phyloP scores from a whole-genome alignment of 805 yeast genomes.

The Wickerhamiella vanderwaltii region DNA sequence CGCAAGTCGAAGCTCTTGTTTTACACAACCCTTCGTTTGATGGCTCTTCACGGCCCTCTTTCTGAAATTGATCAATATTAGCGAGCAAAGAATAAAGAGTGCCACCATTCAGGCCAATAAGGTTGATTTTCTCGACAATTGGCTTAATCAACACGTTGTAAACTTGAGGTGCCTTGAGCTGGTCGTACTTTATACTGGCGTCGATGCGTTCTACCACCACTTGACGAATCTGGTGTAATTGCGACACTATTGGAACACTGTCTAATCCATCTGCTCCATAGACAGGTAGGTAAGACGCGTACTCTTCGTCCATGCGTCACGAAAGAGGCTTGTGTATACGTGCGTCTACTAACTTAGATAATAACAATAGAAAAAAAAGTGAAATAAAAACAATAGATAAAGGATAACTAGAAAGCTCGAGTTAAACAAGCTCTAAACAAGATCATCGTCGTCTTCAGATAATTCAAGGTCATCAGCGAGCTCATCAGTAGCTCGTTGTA shows the following conservation, averaged over 20 bases:
- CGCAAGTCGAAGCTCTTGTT: constrained; percentile 42
- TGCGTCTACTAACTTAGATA: neutral
- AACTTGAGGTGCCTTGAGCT: constrained; percentile 41
- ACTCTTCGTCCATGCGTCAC: neutral
- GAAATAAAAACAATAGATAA: neutral
- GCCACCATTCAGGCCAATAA: constrained; percentile 23
- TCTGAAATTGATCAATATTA: constrained; percentile 29
- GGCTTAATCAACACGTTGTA: constrained; percentile 39
- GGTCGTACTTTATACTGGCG: constrained; percentile 39
- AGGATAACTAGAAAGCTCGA: neutral
- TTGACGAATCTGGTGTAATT: constrained; percentile 15
- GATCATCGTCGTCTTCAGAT: constrained; percentile 26
- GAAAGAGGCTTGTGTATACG: neutral
- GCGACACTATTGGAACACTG: constrained; percentile 3
- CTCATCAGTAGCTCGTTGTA: constrained; percentile 61
- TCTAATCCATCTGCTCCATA: constrained; percentile 2
- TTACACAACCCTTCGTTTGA: constrained; percentile 26
- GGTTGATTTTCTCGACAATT: constrained; percentile 29
- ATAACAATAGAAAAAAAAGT: neutral
- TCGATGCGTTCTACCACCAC: constrained; percentile 36
- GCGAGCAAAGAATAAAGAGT: constrained; percentile 32
- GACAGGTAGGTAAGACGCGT: constrained; percentile 7
- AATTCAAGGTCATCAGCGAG: constrained; percentile 39
- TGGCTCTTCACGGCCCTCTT: constrained; percentile 26
- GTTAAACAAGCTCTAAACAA: neutral